Base-by-base conservation (phyloP, 768 basidiomycete genomes). In the Ramaria sp. region DNA sequence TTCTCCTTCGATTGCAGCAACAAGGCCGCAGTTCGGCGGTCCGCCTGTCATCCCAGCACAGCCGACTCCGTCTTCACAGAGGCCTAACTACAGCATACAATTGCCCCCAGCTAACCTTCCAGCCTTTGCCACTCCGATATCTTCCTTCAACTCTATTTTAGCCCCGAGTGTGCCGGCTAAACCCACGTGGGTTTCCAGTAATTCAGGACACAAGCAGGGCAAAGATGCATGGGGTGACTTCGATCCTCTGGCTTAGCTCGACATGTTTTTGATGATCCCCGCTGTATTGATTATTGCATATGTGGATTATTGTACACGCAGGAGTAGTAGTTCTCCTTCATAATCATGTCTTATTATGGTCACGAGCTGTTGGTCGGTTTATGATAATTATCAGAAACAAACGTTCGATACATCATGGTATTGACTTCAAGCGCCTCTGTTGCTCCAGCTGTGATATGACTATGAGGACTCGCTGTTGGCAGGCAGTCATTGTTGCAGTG, bases 221-320 rank as follows among this genome's bases (percentile, higher is more conserved):
- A 84, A 83, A 60, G 76, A 81, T 59, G 81, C 82, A 56, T 88
- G 85, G 84, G 79, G 79, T 22, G 88, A 87, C 64, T 91, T 91
- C 63, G 88, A 91, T 70, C 88, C 88, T 12, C 69, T 88, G 43
- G 73, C 77, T 16, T 41, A 41, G 39, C 16, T 22, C 3, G 16
- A 41, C 7, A 16, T 9, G 32, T 9, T 34, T 13, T 13, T 8
- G 32, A 9, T n/a, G n/a, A n/a, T n/a, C n/a, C n/a, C n/a, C n/a
- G 32, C 1, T 34, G 39, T 9, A 8, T 1, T 16, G 4, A 39
- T 16, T 39, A 41, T 22, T 7, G 13, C 8, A 41, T 41, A 41
- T 41, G 39, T 41, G 39, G 39, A n/a, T 41, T n/a, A 18, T 3
- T 34, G 32, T 8, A 3, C 8, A 9, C 13, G 32, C 13, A 9